Evolutionary conservation across 108 stramenopile species (phyloP).

Genomic region (Skeletonema grethae): DNA sequence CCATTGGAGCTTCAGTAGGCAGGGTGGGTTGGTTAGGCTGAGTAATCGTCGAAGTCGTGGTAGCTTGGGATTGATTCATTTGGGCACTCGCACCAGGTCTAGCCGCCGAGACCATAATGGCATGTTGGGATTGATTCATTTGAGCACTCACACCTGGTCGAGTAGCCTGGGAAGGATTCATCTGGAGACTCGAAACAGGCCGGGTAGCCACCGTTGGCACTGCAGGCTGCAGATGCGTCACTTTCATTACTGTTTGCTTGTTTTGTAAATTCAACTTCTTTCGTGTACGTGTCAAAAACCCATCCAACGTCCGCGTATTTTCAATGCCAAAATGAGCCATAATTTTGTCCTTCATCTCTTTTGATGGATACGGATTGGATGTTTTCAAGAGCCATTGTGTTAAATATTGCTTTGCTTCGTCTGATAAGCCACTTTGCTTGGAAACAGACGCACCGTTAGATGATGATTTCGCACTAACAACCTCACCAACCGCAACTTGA

Average conservation of each 20-base stretch:
- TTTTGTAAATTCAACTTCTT: constrained; percentile 14
- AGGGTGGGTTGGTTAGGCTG: not conserved
- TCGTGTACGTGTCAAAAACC: constrained; percentile 29
- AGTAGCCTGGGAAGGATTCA: too few species aligned
- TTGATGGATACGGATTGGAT: constrained; percentile 43
- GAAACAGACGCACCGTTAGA: not conserved
- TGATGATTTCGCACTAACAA: not conserved
- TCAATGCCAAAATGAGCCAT: constrained; percentile 29
- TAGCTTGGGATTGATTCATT: not conserved
- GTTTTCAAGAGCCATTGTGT: constrained; percentile 30
- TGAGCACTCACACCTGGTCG: not conserved
- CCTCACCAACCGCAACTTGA: not conserved
- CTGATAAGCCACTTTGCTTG: constrained; percentile 21
- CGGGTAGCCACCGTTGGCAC: not conserved
- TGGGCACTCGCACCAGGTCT: not conserved
- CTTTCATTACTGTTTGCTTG: not conserved
- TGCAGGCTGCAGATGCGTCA: not conserved
- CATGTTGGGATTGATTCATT: not conserved
- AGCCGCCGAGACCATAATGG: not conserved
- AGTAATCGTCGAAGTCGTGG: not conserved
- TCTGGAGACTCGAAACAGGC: not conserved
- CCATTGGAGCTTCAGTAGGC: not conserved
- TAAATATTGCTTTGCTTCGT: constrained; percentile 37
- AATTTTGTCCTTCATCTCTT: constrained; percentile 35
- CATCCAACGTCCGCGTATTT: constrained; percentile 34